Conservation (phyloP, 306 rosid species). For the Acmispon strigosus region DNA sequence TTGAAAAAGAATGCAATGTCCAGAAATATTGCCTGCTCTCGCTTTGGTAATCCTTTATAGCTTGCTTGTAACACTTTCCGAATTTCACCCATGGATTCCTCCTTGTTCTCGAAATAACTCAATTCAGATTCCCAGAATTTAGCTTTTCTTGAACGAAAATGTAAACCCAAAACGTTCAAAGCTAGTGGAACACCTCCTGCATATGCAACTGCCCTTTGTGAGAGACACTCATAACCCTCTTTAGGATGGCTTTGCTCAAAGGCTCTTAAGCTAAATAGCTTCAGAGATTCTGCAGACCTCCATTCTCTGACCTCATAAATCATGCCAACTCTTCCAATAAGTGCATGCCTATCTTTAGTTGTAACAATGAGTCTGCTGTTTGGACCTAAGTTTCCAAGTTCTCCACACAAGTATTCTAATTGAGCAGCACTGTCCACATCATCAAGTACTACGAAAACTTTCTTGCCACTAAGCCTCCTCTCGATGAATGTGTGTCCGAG, state of each 20-base stretch:
- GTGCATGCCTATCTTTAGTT: constrained; percentile 6
- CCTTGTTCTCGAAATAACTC: not conserved
- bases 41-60: not conserved
- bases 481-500: not conserved
- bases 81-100: not conserved
- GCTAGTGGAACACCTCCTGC: constrained; percentile 11
- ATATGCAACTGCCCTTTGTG: not conserved
- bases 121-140: not conserved
- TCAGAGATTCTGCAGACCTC: not conserved
- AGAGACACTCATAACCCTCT: not conserved
- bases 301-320: not conserved
- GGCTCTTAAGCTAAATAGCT: constrained; percentile 9
- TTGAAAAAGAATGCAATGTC: not conserved
- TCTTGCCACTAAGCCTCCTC: not conserved
- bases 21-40: not conserved
- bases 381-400: not conserved
- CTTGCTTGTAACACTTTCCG: no score
- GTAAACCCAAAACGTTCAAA: constrained; percentile 18
- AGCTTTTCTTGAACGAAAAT: not conserved
- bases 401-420: not conserved
- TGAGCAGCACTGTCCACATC: not conserved
- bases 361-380: constrained; percentile 15
- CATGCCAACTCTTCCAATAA: not conserved
- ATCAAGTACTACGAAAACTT: constrained; percentile 18
- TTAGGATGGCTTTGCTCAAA: not conserved